Evolutionary conservation across 73 alveolate species (phyloP), one percentile per base, ranked within the genome.

Genomic region (Stentor roeselii): DNA sequence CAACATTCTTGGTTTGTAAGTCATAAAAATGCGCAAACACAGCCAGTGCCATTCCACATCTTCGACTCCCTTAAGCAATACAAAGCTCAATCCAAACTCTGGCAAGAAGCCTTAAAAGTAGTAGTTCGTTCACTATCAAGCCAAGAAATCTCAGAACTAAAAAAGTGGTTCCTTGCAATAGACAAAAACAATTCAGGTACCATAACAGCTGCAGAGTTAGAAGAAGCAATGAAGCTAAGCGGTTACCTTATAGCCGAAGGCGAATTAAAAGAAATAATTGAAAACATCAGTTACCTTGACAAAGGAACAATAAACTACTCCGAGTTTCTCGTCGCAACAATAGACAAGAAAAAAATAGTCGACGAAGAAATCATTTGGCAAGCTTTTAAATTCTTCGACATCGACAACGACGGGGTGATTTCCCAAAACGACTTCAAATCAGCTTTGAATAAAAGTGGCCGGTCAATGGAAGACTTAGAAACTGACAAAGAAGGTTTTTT

Each of bases 401-500:
- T 82, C 3, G 89, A 84, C 82, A 78, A 84, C 36, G 82, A 83
- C 82, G 89, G 89, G 14, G 11, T 67, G 36, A 75, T 84, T 6
- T 34, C 15, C 34, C 38, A 32, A 27, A n/a, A n/a, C 6, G 89
- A 84, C 76, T 3, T 84, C 0, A 75, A 37, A 84, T 36, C 58
- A 60, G 35, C 82, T 30, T 84, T 84, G 60, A 67, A 78, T 39
- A 83, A 84, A 39, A 40, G 59, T 41, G 76, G 82, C 32, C 39
- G 60, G 3, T 58, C 85, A 31, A 35, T 38, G 30, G 59, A 84
- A 11, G 58, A 67, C 67, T 11, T 21, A 11, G 67, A 50, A 50
- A 50, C 67, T 11, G 67, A 50, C 6, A 50, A 11, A 6, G 67
- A 50, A 6, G 21, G 67, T 50, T 21, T 50, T 11, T 21, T 50